phyloP scores from a whole-genome alignment of 257 asterid species.

The Solanum lignicaule region DNA sequence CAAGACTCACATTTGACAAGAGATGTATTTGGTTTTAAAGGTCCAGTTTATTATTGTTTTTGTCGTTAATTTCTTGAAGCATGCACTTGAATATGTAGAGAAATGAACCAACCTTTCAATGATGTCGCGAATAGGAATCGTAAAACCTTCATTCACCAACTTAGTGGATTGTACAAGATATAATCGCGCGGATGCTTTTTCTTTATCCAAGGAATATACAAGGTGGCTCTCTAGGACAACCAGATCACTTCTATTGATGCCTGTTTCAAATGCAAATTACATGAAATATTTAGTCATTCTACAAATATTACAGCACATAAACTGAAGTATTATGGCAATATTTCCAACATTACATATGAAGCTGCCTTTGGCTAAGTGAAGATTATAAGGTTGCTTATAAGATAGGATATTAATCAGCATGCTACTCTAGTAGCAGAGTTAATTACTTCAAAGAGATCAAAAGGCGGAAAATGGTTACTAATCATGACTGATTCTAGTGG shows the following conservation, averaged over 20 bases:
- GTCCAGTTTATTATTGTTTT: background rate
- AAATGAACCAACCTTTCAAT: slow-evolving; percentile 12
- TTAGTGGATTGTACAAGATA: slow-evolving; percentile 13
- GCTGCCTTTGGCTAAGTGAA: background rate
- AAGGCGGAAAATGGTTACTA: background rate
- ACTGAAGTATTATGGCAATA: background rate
- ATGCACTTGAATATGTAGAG: background rate
- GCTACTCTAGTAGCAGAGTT: background rate
- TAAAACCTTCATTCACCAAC: background rate
- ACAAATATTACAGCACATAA: background rate
- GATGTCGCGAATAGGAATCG: background rate
- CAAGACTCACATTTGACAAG: background rate
- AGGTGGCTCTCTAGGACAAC: slow-evolving; percentile 15
- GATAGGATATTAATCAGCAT: background rate
- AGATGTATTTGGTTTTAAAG: background rate
- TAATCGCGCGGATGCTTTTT: slow-evolving; percentile 12
- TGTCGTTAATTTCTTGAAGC: background rate
- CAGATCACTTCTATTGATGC: slow-evolving; percentile 11
- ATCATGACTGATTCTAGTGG: background rate
- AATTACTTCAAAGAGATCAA: background rate
- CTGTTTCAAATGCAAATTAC: slow-evolving; percentile 4
- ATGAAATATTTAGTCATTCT: background rate
- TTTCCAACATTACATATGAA: background rate
- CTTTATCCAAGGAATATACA: slow-evolving; percentile 13
- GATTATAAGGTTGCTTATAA: background rate